These are phyloP conservation scores for Backusella tuberculispora DNA, from an alignment of 192 early-diverging fungal species.

Conservation along the genomic window DNA sequence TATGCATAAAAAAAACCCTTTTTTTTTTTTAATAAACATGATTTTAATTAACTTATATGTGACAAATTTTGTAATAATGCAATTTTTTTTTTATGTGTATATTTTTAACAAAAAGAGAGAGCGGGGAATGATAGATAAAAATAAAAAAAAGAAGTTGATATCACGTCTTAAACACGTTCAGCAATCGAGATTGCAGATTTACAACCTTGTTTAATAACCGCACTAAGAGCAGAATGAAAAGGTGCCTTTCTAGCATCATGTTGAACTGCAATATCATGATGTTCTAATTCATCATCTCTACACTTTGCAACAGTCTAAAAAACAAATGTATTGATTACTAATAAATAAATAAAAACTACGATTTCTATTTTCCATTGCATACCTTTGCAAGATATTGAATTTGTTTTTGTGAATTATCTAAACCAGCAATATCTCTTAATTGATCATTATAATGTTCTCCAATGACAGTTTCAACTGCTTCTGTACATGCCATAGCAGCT, in stretches of 20 bases:
- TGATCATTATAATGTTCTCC: constrained; percentile 97
- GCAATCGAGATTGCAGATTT: constrained; percentile 91
- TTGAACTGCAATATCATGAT: constrained; percentile 87
- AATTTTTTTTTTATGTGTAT: background rate
- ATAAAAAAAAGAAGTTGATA: background rate
- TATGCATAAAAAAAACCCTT: no score
- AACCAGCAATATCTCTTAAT: constrained; percentile 77
- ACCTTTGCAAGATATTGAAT: constrained; percentile 64
- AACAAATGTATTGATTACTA: background rate
- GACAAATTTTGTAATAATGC: background rate
- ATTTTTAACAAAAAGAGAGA: background rate
- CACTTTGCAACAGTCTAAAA: constrained; percentile 78
- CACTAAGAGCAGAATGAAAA: constrained; percentile 69
- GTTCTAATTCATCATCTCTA: constrained; percentile 95
- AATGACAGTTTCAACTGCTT: constrained; percentile 97
- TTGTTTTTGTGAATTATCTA: constrained; percentile 61
- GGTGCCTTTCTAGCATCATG: constrained; percentile 88
- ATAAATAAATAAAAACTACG: constrained; percentile 13
- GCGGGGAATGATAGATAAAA: background rate
- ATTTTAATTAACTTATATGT: background rate
- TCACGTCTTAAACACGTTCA: constrained; percentile 65
- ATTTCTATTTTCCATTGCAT: no score
- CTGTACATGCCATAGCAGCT: constrained; percentile 98
- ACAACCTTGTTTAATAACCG: constrained; percentile 86
- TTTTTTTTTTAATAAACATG: background rate